phyloP scores from a whole-genome alignment of 148 eudicot species.

The Dianthus caryophyllus region DNA sequence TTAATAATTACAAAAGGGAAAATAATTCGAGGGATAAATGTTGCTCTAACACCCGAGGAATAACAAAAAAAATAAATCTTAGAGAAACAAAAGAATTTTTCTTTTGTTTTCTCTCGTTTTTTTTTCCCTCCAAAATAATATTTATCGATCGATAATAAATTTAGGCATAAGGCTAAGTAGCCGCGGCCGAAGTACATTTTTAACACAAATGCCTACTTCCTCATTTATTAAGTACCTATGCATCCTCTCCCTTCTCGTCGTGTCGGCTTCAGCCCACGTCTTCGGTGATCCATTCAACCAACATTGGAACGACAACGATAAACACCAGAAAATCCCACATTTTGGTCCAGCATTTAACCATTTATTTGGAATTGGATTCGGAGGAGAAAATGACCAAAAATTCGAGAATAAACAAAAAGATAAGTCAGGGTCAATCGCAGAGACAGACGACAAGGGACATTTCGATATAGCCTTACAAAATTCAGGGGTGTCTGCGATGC shows the following conservation, averaged over 20 bases:
- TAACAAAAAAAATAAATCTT: neutral
- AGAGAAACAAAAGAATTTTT: constrained; percentile 10
- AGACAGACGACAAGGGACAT: constrained; percentile 32
- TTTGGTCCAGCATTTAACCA: neutral
- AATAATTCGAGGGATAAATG: constrained; percentile 1
- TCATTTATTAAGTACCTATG: constrained; percentile 18
- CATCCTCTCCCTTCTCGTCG: constrained; percentile 30
- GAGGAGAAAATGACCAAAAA: neutral
- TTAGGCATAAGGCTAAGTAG: too few species aligned
- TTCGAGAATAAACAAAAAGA: neutral
- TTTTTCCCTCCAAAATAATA: neutral
- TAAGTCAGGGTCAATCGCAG: neutral
- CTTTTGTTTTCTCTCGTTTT: constrained; percentile 18
- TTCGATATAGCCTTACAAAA: constrained; percentile 40
- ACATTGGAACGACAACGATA: neutral
- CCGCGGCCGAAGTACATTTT: too few species aligned
- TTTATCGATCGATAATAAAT: too few species aligned
- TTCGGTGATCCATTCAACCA: too few species aligned
- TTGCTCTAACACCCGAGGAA: neutral
- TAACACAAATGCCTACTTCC: constrained; percentile 11
- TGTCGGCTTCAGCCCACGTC: constrained; percentile 4
- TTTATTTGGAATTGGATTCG: neutral
- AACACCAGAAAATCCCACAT: neutral
- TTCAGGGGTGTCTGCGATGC: constrained; percentile 77
- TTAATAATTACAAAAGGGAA: neutral